These are phyloP conservation scores for Penicillium crystallinum DNA, from an alignment of 495 filamentous ascomycete species.

Conservation along the genomic window DNA sequence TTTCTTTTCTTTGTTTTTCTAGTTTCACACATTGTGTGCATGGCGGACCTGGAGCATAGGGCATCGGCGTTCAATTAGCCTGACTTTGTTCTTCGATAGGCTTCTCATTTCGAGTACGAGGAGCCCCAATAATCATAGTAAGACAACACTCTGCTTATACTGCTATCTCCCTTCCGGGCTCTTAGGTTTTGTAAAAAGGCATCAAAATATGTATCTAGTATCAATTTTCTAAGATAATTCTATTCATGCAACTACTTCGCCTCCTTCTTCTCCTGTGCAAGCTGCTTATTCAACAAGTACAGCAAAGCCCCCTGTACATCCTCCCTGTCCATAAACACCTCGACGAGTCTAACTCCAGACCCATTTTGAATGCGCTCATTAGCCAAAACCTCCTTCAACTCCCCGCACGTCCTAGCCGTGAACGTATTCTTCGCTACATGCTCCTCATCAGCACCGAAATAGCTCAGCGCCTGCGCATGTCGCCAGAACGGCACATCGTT, in stretches of 20 bases:
- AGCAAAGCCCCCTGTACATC: slow-evolving; percentile 35
- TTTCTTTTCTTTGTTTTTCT: slow-evolving; percentile 10
- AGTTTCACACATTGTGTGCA: slow-evolving; percentile 19
- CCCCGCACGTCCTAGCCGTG: slow-evolving; percentile 30
- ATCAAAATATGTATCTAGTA: neutral
- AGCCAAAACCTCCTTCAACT: slow-evolving; percentile 32
- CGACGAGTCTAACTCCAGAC: slow-evolving; percentile 38
- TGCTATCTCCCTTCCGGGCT: too few relatives aligned
- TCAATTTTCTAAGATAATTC: neutral
- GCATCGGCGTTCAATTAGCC: slow-evolving; percentile 19
- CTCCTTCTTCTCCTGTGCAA: slow-evolving; percentile 18
- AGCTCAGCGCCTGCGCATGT: slow-evolving; percentile 41
- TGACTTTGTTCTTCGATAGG: slow-evolving; percentile 3
- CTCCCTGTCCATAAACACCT: slow-evolving; percentile 43
- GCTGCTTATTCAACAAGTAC: slow-evolving; percentile 22
- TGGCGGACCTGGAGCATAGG: slow-evolving; percentile 25
- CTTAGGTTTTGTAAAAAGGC: too few relatives aligned
- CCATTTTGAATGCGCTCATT: slow-evolving; percentile 31
- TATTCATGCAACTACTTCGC: neutral
- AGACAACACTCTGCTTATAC: slow-evolving; percentile 3
- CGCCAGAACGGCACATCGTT: slow-evolving; percentile 69
- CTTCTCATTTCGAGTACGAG: slow-evolving; percentile 10
- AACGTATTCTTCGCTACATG: slow-evolving; percentile 22
- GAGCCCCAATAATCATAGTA: slow-evolving; percentile 19
- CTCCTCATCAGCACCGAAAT: slow-evolving; percentile 40